Evolutionary conservation across 2,329 filamentous ascomycete genomes (phyloP).

Genomic region (Epichloe hybrida): DNA sequence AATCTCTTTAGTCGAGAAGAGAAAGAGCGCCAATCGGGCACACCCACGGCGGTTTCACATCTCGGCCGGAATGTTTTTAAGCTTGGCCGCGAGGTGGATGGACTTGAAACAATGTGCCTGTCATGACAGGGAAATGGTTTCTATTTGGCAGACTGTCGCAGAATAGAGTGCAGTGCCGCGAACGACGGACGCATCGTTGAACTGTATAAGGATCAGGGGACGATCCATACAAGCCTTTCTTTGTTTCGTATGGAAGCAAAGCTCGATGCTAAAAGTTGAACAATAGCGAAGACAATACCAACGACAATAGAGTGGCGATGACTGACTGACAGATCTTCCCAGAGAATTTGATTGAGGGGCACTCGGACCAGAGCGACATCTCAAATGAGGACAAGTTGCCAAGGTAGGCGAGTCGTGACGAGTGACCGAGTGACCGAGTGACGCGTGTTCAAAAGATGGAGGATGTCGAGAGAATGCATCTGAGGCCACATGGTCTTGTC

Average conservation of each 20-base stretch:
- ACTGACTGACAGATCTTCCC: not conserved
- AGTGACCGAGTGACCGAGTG: no score
- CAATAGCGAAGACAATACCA: constrained; percentile 5
- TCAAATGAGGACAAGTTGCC: not conserved
- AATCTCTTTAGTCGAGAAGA: not conserved
- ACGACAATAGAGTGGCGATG: not conserved
- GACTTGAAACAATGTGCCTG: not conserved
- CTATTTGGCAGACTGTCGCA: not conserved
- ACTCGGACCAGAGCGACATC: not conserved
- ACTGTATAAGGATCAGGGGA: not conserved
- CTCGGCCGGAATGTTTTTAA: not conserved
- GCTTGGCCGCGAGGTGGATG: not conserved
- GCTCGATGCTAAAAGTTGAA: not conserved
- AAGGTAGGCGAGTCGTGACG: no score
- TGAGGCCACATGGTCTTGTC: not conserved
- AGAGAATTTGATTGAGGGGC: not conserved
- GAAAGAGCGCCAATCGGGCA: not conserved
- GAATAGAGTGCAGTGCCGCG: not conserved
- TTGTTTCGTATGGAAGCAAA: not conserved
- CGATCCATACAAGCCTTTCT: not conserved
- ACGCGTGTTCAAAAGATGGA: no score
- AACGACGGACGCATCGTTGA: no score
- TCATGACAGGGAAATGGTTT: not conserved
- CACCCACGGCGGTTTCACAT: not conserved
- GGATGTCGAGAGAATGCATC: not conserved